Conservation (phyloP, 495 filamentous ascomycete genomes). For the Antarctomyces pellizariae region DNA sequence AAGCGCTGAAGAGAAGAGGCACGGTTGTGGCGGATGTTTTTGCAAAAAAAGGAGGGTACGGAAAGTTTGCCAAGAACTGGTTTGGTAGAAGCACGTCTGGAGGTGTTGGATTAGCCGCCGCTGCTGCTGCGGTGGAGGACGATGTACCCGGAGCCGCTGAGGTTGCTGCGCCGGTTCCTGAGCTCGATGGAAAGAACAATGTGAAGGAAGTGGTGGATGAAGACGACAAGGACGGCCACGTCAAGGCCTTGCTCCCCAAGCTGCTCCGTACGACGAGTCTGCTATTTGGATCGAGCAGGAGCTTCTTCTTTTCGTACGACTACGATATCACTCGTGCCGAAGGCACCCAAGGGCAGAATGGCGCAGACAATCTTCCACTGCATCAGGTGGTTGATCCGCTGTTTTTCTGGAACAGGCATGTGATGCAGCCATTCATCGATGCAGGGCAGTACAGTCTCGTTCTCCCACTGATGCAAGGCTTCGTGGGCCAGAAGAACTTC, state of each 20-base stretch:
- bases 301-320: slow-evolving; percentile 87
- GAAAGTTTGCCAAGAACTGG: slow-evolving; percentile 73
- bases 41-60: slow-evolving; percentile 51
- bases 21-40: slow-evolving; percentile 56
- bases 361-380: slow-evolving; percentile 39
- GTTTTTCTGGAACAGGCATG: slow-evolving; percentile 77
- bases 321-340: slow-evolving; percentile 34
- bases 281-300: slow-evolving; percentile 50
- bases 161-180: slow-evolving; percentile 8
- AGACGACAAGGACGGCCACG: no score
- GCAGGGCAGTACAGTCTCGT: slow-evolving; percentile 39
- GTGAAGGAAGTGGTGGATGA: slow-evolving; percentile 4
- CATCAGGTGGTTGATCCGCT: slow-evolving; percentile 50
- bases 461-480: slow-evolving; percentile 79
- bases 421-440: slow-evolving; percentile 51
- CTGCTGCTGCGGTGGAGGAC: slow-evolving; percentile 10
- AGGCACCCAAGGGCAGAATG: no score
- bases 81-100: slow-evolving; percentile 66
- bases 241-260: slow-evolving; percentile 63
- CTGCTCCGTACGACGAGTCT: slow-evolving; percentile 61
- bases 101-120: slow-evolving; percentile 8
- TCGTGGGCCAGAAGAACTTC: slow-evolving; percentile 74
- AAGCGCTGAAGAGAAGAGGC: slow-evolving; percentile 8
- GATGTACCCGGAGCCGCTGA: slow-evolving; percentile 11
- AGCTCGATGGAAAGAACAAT: slow-evolving; percentile 5